A percentile compares a stretch with the other conserved stretches of the same genome.
phyloP scores from a whole-genome alignment of 164 flowering plant genomes.

The Piper longum region DNA sequence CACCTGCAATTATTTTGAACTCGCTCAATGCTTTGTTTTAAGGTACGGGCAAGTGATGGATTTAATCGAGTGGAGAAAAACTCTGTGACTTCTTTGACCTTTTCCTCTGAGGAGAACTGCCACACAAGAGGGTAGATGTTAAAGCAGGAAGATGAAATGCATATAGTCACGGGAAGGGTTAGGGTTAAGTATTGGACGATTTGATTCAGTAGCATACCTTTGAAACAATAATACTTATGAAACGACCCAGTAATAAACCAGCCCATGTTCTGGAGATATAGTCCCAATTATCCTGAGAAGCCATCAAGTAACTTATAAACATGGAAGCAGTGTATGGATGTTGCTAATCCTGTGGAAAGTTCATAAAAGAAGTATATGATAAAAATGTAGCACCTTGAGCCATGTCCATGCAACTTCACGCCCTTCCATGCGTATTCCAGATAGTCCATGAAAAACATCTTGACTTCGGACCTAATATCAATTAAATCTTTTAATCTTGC shows the following conservation, averaged over 20 bases:
- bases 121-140: slow-evolving; percentile 1
- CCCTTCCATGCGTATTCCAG: slow-evolving; percentile 52
- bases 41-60: slow-evolving; percentile 57
- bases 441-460: slow-evolving; percentile 72
- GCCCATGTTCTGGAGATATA: slow-evolving; percentile 47
- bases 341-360: background rate
- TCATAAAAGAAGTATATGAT: background rate
- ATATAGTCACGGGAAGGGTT: background rate
- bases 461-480: slow-evolving; percentile 76
- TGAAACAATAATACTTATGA: slow-evolving; percentile 60
- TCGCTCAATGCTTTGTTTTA: slow-evolving; percentile 86
- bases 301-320: background rate
- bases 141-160: background rate
- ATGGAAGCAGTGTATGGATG: background rate
- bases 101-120: slow-evolving; percentile 67
- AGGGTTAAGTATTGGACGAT: slow-evolving; percentile 3
- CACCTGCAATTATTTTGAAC: slow-evolving; percentile 63
- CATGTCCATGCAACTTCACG: slow-evolving; percentile 90
- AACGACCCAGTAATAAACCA: slow-evolving; percentile 63
- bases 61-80: slow-evolving; percentile 47
- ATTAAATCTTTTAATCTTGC: background rate
- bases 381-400: slow-evolving; percentile 51
- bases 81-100: slow-evolving; percentile 57
- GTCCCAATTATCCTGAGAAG: slow-evolving; percentile 76
- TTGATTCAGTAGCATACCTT: slow-evolving; percentile 23